phyloP scores from a whole-genome alignment of 1,284 basidiomycete genomes.

The Farysia itapuensis region DNA sequence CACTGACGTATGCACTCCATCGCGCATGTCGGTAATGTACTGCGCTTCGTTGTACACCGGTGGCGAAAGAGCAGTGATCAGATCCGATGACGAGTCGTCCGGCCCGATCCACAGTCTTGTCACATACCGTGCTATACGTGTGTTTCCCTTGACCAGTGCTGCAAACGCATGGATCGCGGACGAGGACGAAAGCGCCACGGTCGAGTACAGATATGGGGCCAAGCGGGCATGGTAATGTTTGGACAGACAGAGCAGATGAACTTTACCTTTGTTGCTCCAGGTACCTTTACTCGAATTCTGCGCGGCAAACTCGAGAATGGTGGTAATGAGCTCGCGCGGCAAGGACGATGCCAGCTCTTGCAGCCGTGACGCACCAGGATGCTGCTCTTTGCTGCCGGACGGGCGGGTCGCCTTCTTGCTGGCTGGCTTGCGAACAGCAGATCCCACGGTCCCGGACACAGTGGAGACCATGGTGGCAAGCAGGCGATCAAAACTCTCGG shows the following conservation, averaged over 20 bases:
- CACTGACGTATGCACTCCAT: conserved; percentile 23
- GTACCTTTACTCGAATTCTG: conserved; percentile 5
- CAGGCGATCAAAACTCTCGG: too few species aligned
- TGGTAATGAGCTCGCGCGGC: conserved; percentile 28
- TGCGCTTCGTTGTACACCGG: conserved; percentile 29
- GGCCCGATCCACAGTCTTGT: conserved; percentile 52
- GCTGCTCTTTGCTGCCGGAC: too few species aligned
- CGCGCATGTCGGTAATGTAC: conserved; percentile 35
- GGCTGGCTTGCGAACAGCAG: too few species aligned
- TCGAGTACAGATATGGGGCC: conserved; percentile 26
- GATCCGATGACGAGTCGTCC: conserved; percentile 37
- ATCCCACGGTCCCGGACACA: too few species aligned
- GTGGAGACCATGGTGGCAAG: too few species aligned
- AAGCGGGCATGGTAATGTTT: conserved; percentile 22
- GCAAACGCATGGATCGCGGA: conserved; percentile 31
- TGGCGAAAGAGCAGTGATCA: conserved; percentile 49
- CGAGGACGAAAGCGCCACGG: conserved; percentile 23
- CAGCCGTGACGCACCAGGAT: neutral
- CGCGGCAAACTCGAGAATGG: conserved; percentile 27
- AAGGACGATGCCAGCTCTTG: conserved; percentile 17
- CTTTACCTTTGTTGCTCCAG: conserved; percentile 7
- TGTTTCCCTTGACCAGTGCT: conserved; percentile 12
- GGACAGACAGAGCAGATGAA: conserved; percentile 29
- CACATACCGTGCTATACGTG: conserved; percentile 39
- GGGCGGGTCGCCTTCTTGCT: too few species aligned